Evolutionary conservation across 2,329 filamentous ascomycete genomes (phyloP), one percentile per base, ranked within the genome.

Genomic region (Rachicladosporium sp.): DNA sequence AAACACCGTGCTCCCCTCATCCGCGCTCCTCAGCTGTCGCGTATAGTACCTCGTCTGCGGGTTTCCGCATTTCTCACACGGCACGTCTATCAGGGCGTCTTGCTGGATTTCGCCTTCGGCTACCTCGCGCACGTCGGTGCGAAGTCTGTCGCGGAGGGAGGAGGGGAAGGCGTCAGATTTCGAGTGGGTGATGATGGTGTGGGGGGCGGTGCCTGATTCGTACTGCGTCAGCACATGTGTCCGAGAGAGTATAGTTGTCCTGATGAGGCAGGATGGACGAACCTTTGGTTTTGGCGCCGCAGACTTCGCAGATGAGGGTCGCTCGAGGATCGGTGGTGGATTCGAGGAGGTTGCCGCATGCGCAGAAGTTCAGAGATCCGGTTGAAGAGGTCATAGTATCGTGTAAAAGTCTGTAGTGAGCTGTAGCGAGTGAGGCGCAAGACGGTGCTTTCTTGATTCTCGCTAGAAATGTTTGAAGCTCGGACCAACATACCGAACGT

Each of bases 1-100:
- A 56, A 95, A 93, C 40, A 94, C 76, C 1, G 89, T 95, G 48
- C 81, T 85, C 45, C 91, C 91, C 75, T 96, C 89, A 60, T 98
- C 91, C 40, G 89, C 91, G 68, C 87, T 80, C 51, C 89, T 80
- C 53, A 94, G 67, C 60, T 98, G 91, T 44, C 86, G 76, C 3
- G 82, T 82, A 36, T 85, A 82, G 60, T 80, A 96, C 52, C 78
- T 82, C 61, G 96, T 86, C 57, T 93, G 80, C 38, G 78, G 78
- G 38, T 78, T 70, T 10, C 81, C 85, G 60, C 91, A 96, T 54
- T 86, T 79, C 34, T 80, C 74, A 58, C 91, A 96, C 33, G 72
- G 77, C 58, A 81, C 71, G 44, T 74, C 66, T 50, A 74, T 82
- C 19, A 71, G 69, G 37, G 78, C 82, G 56, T 82, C 82, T 32